Evolutionary conservation across 306 rosid species (phyloP), one percentile per base, ranked within the genome.

Genomic region (Vigna angularis): DNA sequence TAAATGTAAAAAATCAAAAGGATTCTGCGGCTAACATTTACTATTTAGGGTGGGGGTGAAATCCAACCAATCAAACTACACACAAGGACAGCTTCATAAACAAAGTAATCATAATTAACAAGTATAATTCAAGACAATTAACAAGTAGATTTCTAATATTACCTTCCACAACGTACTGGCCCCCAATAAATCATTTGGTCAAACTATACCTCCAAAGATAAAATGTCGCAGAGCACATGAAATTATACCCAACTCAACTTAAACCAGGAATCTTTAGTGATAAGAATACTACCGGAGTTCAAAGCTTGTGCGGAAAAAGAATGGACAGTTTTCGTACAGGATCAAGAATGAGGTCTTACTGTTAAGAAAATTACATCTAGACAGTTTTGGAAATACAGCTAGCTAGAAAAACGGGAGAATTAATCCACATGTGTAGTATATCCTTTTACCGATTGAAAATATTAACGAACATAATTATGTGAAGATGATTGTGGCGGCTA

Each of bases 61-160:
- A 40, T 38, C 9, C 42, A 38, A 6, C 9, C 0, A 38, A 6
- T 7, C 45, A 7, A 40, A 40, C 10, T 40, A 40, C 45, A 40
- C 3, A 40, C 2, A 6, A 6, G 42, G 13, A 16, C 4, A 56
- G 26, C 55, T 8, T 66, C 18, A 76, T 45, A 49, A 71, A 80
- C 76, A 75, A 3, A 78, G 22, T 45, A 34, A 51, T n/a, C 58
- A 74, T 5, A 66, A 78, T 40, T 28, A 62, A 74, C 44, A 66
- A 49, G 36, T 24, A 57, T 0, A 20, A 18, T 18, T 53, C 59
- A 3, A 8, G 28, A 74, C 3, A 65, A 73, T 28, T 38, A 61
- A 73, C 51, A 66, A 49, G 40, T 24, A 28, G 45, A 67, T 9
- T 44, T 69, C 70, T 62, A 70, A 53, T 59, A 52, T 20, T 42